These are phyloP conservation scores for Alternaria brassicae DNA, from an alignment of 2,329 filamentous ascomycete species.

Conservation along the genomic window DNA sequence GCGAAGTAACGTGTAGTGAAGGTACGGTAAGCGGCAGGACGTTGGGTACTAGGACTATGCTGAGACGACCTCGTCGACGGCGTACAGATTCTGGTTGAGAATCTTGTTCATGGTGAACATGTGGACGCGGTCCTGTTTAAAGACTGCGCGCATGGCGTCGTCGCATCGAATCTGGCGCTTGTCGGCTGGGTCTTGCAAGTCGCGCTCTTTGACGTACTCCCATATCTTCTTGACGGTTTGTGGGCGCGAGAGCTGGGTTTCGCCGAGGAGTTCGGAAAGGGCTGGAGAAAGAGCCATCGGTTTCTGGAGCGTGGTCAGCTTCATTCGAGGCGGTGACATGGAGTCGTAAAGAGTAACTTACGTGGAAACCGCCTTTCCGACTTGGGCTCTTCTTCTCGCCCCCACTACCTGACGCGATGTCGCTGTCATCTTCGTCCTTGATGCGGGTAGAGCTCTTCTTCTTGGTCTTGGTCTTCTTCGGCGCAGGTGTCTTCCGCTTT, in stretches of 20 bases:
- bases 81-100: slow-evolving; percentile 87
- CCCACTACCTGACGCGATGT: slow-evolving; percentile 68
- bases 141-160: slow-evolving; percentile 87
- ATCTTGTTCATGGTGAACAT: slow-evolving; percentile 99
- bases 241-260: slow-evolving; percentile 84
- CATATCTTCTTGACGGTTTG: slow-evolving; percentile 97
- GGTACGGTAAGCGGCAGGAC: neutral
- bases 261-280: slow-evolving; percentile 73
- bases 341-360: slow-evolving; percentile 50
- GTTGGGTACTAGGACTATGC: neutral
- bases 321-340: slow-evolving; percentile 19
- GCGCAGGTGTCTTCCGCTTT: slow-evolving; percentile 61
- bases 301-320: slow-evolving; percentile 60
- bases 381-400: slow-evolving; percentile 70
- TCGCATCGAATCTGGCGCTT: slow-evolving; percentile 94
- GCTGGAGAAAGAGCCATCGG: slow-evolving; percentile 76
- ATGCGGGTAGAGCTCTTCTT: slow-evolving; percentile 77
- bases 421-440: slow-evolving; percentile 80
- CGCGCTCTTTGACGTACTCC: slow-evolving; percentile 88
- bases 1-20: neutral
- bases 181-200: slow-evolving; percentile 89
- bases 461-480: slow-evolving; percentile 69
- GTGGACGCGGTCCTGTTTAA: slow-evolving; percentile 88
- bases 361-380: slow-evolving; percentile 89
- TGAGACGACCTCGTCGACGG: slow-evolving; percentile 68